phyloP scores from a whole-genome alignment of 352 stramenopile species.

The Phytophthora parvispora region DNA sequence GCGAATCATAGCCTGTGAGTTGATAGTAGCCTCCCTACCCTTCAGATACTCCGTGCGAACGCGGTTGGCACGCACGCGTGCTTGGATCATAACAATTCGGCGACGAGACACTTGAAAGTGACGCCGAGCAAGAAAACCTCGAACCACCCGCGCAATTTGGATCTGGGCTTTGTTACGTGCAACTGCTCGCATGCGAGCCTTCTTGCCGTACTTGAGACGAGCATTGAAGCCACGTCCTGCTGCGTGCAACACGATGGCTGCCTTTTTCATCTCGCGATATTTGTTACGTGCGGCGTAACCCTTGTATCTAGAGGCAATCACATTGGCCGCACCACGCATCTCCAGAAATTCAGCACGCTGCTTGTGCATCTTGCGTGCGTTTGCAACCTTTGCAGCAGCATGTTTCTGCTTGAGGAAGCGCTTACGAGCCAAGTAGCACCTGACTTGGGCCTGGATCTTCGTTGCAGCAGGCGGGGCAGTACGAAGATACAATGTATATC shows the following conservation, averaged over 20 bases:
- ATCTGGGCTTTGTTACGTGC: conserved; percentile 83
- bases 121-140: conserved; percentile 74
- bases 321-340: conserved; percentile 66
- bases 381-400: conserved; percentile 78
- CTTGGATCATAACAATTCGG: conserved; percentile 91
- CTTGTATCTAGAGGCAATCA: conserved; percentile 86
- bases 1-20: conserved; percentile 91
- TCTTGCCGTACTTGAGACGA: conserved; percentile 90
- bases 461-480: conserved; percentile 79
- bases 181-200: conserved; percentile 77
- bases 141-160: conserved; percentile 79
- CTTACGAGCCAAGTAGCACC: conserved; percentile 73
- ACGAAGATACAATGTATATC: conserved; percentile 77
- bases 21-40: conserved; percentile 88
- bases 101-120: conserved; percentile 60
- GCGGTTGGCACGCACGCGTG: conserved; percentile 85
- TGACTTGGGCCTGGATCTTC: conserved; percentile 83
- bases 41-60: conserved; percentile 91
- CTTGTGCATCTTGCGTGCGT: conserved; percentile 73
- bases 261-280: conserved; percentile 76
- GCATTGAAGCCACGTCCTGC: conserved; percentile 83
- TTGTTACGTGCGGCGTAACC: conserved; percentile 65
- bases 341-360: conserved; percentile 73
- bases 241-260: conserved; percentile 83
- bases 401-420: conserved; percentile 75